Percentiles rank a stretch among this genome's conserved stretches.
Conservation (phyloP, 495 filamentous ascomycete species). For the Podospora comata region DNA sequence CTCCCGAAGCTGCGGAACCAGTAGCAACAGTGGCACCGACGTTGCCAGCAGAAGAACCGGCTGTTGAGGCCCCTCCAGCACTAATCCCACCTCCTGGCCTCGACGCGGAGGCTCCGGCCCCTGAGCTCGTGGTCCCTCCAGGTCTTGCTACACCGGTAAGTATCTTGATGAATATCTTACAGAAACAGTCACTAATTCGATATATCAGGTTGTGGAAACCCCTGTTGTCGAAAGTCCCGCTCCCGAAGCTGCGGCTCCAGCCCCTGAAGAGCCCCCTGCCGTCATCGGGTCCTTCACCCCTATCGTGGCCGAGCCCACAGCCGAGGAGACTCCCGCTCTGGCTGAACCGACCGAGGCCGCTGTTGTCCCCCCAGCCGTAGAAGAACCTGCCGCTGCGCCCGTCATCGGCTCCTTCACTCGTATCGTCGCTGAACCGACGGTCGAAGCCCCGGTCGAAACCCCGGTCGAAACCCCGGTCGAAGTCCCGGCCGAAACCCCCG, state of each 20-base stretch:
- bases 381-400: background rate
- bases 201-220: background rate
- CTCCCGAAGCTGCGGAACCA: background rate
- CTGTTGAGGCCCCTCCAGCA: conserved; percentile 5
- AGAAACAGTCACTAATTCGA: background rate
- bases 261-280: background rate
- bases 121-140: conserved; percentile 18
- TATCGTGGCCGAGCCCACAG: background rate
- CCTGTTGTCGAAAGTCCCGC: conserved; percentile 1
- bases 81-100: conserved; percentile 16
- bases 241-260: background rate
- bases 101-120: background rate
- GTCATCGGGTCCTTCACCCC: conserved; percentile 2
- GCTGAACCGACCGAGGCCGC: background rate
- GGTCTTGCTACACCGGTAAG: conserved; percentile 22
- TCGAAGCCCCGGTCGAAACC: background rate
- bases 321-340: background rate
- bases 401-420: conserved; percentile 4
- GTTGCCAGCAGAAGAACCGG: conserved; percentile 7
- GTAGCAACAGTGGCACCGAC: conserved; percentile 11
- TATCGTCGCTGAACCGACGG: background rate
- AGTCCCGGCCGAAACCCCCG: background rate
- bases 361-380: background rate
- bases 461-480: no score
- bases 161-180: background rate